A percentile compares a stretch with the other conserved stretches of the same genome.
Conservation (phyloP, 352 stramenopile genomes). For the Pythium dissotocum region DNA sequence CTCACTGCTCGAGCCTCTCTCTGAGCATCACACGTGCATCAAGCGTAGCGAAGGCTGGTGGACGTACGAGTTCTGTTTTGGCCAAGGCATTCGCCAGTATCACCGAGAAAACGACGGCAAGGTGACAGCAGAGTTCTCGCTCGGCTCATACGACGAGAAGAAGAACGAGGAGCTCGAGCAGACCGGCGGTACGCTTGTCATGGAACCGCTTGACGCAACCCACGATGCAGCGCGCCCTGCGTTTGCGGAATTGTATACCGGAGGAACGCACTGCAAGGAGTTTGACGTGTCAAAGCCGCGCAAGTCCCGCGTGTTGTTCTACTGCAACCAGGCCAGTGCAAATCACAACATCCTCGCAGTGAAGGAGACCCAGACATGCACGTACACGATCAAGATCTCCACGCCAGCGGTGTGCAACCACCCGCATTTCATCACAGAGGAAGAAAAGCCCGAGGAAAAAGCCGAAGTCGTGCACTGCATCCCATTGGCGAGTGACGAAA, state of each 20-base stretch:
- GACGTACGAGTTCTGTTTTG: slow-evolving; percentile 87
- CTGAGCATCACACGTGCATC: slow-evolving; percentile 54
- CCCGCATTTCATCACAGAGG: slow-evolving; percentile 78
- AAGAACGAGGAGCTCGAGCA: slow-evolving; percentile 54
- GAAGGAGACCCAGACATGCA: slow-evolving; percentile 84
- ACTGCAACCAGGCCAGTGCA: slow-evolving; percentile 63
- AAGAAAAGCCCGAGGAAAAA: slow-evolving; percentile 51
- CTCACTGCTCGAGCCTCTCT: slow-evolving; percentile 54
- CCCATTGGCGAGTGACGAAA: slow-evolving; percentile 24
- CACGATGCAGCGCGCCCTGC: slow-evolving; percentile 69
- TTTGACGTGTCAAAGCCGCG: slow-evolving; percentile 59
- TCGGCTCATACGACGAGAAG: slow-evolving; percentile 52
- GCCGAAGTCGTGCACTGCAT: slow-evolving; percentile 76
- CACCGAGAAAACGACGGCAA: slow-evolving; percentile 67
- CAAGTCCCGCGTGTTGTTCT: slow-evolving; percentile 73
- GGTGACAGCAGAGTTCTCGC: slow-evolving; percentile 66
- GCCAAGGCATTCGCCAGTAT: slow-evolving; percentile 68
- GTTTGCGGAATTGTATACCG: slow-evolving; percentile 69
- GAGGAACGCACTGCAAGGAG: slow-evolving; percentile 74
- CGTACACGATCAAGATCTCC: slow-evolving; percentile 81
- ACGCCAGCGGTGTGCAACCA: slow-evolving; percentile 74
- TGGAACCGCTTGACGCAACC: slow-evolving; percentile 77
- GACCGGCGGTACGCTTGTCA: slow-evolving; percentile 50
- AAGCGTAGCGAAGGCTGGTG: slow-evolving; percentile 84
- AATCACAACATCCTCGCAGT: slow-evolving; percentile 74